Evolutionary conservation across 1,284 basidiomycete species (phyloP).

Genomic region (Cryptococcus amylolentus): DNA sequence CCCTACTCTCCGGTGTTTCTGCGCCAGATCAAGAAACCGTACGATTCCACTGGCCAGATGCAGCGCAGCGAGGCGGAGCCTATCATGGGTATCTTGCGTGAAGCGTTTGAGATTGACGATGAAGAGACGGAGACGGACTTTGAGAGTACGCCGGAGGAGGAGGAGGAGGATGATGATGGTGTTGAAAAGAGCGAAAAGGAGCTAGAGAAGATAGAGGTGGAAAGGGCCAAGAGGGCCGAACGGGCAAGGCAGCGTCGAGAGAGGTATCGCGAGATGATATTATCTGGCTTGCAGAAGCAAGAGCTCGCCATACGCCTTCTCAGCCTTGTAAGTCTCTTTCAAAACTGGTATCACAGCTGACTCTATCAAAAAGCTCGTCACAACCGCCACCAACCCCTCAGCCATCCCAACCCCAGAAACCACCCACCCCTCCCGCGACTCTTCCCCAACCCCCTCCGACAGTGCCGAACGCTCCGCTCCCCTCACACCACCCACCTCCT

Average conservation of each 20-base stretch:
- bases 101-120: neutral
- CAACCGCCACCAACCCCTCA: conserved; percentile 1
- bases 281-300: neutral
- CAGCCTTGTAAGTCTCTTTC: conserved; percentile 10
- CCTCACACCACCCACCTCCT: conserved; percentile 17
- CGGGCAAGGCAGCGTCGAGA: neutral
- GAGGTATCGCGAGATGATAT: neutral
- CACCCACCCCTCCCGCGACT: neutral
- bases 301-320: conserved; percentile 8
- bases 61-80: conserved; percentile 20
- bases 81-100: conserved; percentile 17
- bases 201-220: neutral
- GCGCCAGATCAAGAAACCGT: conserved; percentile 21
- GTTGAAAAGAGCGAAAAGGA: neutral
- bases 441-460: neutral
- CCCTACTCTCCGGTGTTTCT: conserved; percentile 21
- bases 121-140: too few species aligned
- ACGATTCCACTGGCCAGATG: conserved; percentile 9
- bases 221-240: neutral
- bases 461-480: conserved; percentile 16
- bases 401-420: neutral
- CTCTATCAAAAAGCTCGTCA: conserved; percentile 18
- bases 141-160: neutral
- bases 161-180: neutral
- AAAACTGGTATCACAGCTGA: neutral